phyloP scores from a whole-genome alignment of 371 early-diverging fungal species.

The Mucor mucedo region DNA sequence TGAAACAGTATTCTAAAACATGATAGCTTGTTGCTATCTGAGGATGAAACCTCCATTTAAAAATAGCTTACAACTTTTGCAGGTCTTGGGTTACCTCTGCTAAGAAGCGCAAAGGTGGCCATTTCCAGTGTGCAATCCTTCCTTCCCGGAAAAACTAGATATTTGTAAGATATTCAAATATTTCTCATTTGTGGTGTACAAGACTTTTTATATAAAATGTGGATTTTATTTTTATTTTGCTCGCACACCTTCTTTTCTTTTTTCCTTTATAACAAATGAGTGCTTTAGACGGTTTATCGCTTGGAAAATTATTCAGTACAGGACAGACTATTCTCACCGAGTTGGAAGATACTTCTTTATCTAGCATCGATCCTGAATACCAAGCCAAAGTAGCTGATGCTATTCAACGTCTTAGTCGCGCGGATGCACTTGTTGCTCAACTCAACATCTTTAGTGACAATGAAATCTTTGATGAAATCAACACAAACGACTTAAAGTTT shows the following conservation, averaged over 20 bases:
- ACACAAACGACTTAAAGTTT: slow-evolving; percentile 79
- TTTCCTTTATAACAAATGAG: background rate
- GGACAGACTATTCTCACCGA: slow-evolving; percentile 35
- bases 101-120: too few species aligned
- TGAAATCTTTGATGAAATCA: slow-evolving; percentile 88
- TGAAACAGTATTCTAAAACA: too few species aligned
- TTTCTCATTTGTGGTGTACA: too few species aligned
- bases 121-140: too few species aligned
- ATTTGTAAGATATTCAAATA: too few species aligned
- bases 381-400: slow-evolving; percentile 60
- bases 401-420: slow-evolving; percentile 50
- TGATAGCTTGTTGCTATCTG: too few species aligned
- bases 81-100: too few species aligned
- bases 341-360: slow-evolving; percentile 51
- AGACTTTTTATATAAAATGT: too few species aligned
- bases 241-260: background rate
- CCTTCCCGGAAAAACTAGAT: too few species aligned
- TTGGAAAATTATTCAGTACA: slow-evolving; percentile 41
- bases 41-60: too few species aligned
- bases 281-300: slow-evolving; percentile 32
- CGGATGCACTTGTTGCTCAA: slow-evolving; percentile 56
- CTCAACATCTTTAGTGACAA: slow-evolving; percentile 85
- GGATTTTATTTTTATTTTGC: too few species aligned
- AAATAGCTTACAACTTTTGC: too few species aligned
- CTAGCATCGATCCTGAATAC: slow-evolving; percentile 49